These are phyloP conservation scores for Annulohypoxylon moriforme DNA, from an alignment of 495 filamentous ascomycete species.

Conservation along the genomic window DNA sequence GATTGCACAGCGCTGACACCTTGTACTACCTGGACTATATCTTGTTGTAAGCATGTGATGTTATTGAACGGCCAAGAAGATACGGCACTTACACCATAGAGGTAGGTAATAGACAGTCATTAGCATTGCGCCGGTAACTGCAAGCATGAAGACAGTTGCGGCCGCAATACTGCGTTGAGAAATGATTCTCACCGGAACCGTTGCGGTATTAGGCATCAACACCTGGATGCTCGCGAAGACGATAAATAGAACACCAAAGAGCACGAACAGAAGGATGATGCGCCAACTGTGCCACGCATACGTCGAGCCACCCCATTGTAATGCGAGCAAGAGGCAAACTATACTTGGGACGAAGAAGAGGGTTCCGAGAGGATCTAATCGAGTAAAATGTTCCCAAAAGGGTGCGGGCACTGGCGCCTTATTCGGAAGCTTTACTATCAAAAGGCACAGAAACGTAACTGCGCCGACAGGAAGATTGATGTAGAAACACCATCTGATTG, in stretches of 20 bases:
- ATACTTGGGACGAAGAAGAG: constrained; percentile 77
- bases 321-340: constrained; percentile 76
- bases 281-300: constrained; percentile 75
- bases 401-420: constrained; percentile 49
- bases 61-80: constrained; percentile 39
- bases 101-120: constrained; percentile 75
- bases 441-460: constrained; percentile 59
- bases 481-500: constrained; percentile 66
- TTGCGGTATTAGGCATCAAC: constrained; percentile 76
- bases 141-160: constrained; percentile 68
- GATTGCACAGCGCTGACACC: constrained; percentile 66
- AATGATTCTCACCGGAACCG: constrained; percentile 78
- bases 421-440: constrained; percentile 59
- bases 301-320: constrained; percentile 86
- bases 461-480: constrained; percentile 72
- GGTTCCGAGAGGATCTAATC: constrained; percentile 78
- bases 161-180: constrained; percentile 77
- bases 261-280: constrained; percentile 74
- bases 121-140: constrained; percentile 74
- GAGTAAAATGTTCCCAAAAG: constrained; percentile 57
- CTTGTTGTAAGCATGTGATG: constrained; percentile 61
- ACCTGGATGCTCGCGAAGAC: constrained; percentile 75
- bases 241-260: constrained; percentile 70
- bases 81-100: constrained; percentile 75
- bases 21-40: constrained; percentile 77